A percentile compares a stretch with the other conserved stretches of the same genome.
Evolutionary conservation across 331 rosid genomes (phyloP).

Genomic region (Malus hybrid): DNA sequence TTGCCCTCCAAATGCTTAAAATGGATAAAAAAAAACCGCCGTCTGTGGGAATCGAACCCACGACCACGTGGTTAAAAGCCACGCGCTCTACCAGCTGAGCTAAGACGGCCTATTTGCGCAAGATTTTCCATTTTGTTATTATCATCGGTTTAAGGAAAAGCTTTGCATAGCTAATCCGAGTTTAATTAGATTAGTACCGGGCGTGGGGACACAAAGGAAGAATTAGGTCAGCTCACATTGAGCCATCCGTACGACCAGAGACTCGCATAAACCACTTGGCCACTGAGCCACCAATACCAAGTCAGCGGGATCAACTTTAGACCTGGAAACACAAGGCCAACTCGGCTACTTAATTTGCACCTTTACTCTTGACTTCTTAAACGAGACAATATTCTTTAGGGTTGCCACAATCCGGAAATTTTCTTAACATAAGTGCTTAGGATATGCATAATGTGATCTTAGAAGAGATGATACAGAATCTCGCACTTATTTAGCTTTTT

Average conservation of each 20-base stretch:
- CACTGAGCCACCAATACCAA: neutral
- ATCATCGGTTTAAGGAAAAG: too few species aligned
- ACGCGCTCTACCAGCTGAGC: conserved; percentile 79
- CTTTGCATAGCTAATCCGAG: neutral
- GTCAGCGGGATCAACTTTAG: neutral
- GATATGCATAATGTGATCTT: accelerated
- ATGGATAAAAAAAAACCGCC: conserved; percentile 19
- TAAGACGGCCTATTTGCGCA: conserved; percentile 34
- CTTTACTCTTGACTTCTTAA: neutral
- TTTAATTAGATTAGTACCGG: neutral
- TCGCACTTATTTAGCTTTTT: too few species aligned
- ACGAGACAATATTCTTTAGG: neutral
- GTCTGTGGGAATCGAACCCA: conserved; percentile 96
- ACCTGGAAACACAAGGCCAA: neutral
- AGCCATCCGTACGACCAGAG: neutral
- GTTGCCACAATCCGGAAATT: neutral
- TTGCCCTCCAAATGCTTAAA: neutral
- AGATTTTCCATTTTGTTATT: too few species aligned
- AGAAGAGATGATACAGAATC: too few species aligned
- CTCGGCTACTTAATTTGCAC: neutral
- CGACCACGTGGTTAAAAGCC: conserved; percentile 94
- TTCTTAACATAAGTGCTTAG: too few species aligned
- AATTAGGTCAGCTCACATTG: neutral
- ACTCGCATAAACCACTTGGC: neutral
- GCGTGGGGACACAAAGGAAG: neutral